Conservation (phyloP, 139 green algal species). For the Bryopsis sp. region DNA sequence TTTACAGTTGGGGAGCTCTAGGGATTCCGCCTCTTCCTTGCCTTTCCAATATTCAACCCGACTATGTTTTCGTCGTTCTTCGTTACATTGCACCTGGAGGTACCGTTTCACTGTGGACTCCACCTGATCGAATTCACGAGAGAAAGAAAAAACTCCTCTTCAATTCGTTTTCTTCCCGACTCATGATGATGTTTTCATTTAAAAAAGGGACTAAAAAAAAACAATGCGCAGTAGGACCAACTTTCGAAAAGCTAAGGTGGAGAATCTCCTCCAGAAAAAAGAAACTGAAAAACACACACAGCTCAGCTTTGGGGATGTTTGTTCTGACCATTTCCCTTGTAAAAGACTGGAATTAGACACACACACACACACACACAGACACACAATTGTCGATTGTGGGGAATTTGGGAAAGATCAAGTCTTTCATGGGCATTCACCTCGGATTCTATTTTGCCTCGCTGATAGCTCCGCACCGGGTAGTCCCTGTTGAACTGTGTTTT, state of each 20-base stretch:
- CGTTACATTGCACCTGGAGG: neutral
- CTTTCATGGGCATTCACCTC: too few relatives aligned
- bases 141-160: neutral
- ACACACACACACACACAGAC: neutral
- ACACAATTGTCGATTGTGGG: neutral
- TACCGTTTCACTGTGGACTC: neutral
- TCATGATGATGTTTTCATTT: neutral
- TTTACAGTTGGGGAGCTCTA: too few relatives aligned
- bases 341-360: neutral
- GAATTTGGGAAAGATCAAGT: neutral
- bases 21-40: neutral
- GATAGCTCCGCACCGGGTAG: conserved; percentile 17
- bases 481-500: conserved; percentile 21
- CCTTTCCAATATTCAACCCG: neutral
- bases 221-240: neutral
- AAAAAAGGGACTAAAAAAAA: neutral
- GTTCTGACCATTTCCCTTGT: too few relatives aligned
- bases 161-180: neutral
- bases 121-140: neutral
- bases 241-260: neutral
- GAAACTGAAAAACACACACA: neutral
- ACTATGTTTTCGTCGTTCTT: neutral
- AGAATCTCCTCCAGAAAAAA: neutral
- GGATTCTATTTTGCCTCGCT: conserved; percentile 24
- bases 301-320: neutral